Evolutionary conservation across 805 yeast genomes (phyloP), one percentile per base, ranked within the genome.

Genomic region (Ogataea philodendri): DNA sequence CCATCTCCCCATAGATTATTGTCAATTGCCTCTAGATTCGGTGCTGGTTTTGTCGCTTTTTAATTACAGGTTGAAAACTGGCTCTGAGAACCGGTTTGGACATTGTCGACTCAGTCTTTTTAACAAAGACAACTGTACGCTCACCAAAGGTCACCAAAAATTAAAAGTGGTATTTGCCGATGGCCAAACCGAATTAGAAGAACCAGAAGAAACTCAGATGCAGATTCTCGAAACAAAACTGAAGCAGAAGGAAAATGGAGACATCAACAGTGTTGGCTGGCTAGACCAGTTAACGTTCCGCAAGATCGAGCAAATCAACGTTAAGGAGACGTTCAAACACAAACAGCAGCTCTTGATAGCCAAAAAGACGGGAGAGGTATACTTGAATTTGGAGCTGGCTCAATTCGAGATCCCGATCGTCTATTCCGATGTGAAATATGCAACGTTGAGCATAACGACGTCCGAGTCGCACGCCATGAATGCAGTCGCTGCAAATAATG

Each of bases 351-450:
- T 39, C 11, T 17, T 39, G 18, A 38, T 42, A 4, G 31, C 43
- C 10, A 41, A 45, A 15, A 41, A 21, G 32, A 32, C 39, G 4
- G 47, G 48, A 3, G 46, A 42, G 16, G 48, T 48, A 5, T 41
- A 30, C 29, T 17, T 52, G 19, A 38, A 43, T 41, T 56, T 83
- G 5, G 85, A 79, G 37, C 65, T 81, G 26, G 76, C 79, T 10
- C 75, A 76, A 39, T 83, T 80, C 57, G 87, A 81, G 46, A 62
- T 78, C 14, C 93, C 93, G 0, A 71, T 85, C 2, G 84, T 84
- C 1, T 84, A 68, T 52, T 70, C 81, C 5, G 88, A 82, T 46
- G 65, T 63, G 22, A 69, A 67, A 20, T 75, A 73, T 49, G 57
- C 63, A 16, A 44, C 57, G 9, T 42, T 59, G 15, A 46, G 38